Base-by-base conservation (phyloP, 2,329 filamentous ascomycete species). In the Penicillium psychrosexuale region DNA sequence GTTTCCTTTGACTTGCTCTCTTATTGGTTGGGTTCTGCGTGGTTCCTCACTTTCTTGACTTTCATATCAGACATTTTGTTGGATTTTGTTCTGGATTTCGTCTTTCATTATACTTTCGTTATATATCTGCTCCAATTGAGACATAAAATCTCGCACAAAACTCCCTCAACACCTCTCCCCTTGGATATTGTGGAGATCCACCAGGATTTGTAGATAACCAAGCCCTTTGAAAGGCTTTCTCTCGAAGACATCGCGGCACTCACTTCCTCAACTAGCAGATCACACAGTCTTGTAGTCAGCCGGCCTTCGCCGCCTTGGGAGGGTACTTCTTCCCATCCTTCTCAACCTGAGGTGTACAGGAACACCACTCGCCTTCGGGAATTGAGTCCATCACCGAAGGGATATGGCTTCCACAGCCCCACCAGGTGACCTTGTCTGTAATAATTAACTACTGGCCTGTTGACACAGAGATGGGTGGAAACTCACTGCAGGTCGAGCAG, bases 381-480 rank as follows among this genome's bases (percentile, higher is more conserved):
- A 89, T 70, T 27, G 70, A 65, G 69, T 86, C 82, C 77, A 90
- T 82, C 63, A 90, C 85, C 15, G 70, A 70, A 12, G 82, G 74
- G 61, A 88, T 76, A 73, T 89, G 84, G 57, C 64, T 76, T 59
- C 85, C 85, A 71, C 86, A 88, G 58, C 85, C 86, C 74, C 78
- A 83, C 86, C 86, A 89, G 52, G 83, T 81, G 38, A 74, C 72
- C 67, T 86, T 86, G 57, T 78, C 84, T 84, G 55, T 51, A 24
- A 42, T n/a, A 6, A 34, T 62, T 45, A 45, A 54, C 67, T 37
- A 7, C 3, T n/a, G 11, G 15, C 28, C n/a, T 47, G 39, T 37
- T 11, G 45, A 44, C 19, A 31, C 3, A 15, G 8, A 19, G 30
- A 40, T 38, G 42, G 42, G 30, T 40, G 37, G 24, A 17, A 37